phyloP scores from a whole-genome alignment of 108 stramenopile genomes.

The Nannochloropsis oceanica region DNA sequence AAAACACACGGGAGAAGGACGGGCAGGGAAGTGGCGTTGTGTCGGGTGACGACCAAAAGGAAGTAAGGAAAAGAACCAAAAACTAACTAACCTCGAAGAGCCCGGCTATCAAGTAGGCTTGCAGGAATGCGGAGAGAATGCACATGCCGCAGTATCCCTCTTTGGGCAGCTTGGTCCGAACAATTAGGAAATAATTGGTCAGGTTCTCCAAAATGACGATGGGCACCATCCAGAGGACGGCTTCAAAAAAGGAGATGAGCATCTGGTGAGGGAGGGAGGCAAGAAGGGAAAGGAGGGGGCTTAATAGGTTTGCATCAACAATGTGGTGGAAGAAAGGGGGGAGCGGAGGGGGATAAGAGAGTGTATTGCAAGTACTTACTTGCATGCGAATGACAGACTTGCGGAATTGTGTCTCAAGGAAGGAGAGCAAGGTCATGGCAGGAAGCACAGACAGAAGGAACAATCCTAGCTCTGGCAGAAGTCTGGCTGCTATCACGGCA shows the following conservation, averaged over 20 bases:
- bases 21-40: no score
- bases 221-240: neutral
- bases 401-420: neutral
- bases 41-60: no score
- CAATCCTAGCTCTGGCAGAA: neutral
- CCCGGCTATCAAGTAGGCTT: neutral
- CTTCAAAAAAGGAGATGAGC: neutral
- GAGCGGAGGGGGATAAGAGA: neutral
- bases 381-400: neutral
- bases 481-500: neutral
- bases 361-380: neutral
- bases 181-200: neutral
- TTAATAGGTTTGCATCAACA: neutral
- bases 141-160: neutral
- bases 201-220: neutral
- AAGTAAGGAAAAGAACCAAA: no score
- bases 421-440: neutral
- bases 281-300: neutral
- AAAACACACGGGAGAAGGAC: no score
- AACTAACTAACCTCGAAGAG: no score
- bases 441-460: neutral
- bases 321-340: neutral
- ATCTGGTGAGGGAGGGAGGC: neutral
- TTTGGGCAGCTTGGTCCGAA: neutral
- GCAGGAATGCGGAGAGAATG: neutral